Evolutionary conservation across 306 rosid species (phyloP).

Genomic region (Corylus americana): DNA sequence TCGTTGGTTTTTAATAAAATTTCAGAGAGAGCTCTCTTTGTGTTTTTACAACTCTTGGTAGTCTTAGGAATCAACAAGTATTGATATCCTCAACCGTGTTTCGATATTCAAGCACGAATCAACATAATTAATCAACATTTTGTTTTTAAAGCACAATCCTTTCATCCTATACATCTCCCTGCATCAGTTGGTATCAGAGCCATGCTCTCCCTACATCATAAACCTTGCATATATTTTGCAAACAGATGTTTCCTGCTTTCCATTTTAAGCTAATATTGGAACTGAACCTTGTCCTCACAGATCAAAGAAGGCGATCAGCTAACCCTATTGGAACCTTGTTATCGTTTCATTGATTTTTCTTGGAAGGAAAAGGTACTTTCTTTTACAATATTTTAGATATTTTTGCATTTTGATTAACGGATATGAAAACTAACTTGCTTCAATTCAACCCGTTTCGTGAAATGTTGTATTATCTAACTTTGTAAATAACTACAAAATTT

Average conservation of each 20-base stretch:
- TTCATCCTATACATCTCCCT: too few species aligned
- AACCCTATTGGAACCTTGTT: conserved; percentile 67
- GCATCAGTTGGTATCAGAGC: too few species aligned
- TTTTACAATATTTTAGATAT: background rate
- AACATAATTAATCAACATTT: too few species aligned
- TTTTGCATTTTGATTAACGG: conserved; percentile 7
- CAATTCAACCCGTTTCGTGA: background rate
- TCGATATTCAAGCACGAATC: too few species aligned
- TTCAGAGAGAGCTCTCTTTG: too few species aligned
- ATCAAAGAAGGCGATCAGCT: conserved; percentile 94
- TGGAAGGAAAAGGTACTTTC: conserved; percentile 79
- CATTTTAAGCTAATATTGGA: conserved; percentile 25
- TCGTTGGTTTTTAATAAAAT: too few species aligned
- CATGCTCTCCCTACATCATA: too few species aligned
- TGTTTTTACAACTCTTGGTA: too few species aligned
- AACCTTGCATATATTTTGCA: background rate
- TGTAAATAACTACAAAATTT: background rate
- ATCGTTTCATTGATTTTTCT: conserved; percentile 46
- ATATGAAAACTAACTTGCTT: background rate
- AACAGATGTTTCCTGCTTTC: background rate
- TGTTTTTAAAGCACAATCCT: too few species aligned
- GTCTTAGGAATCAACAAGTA: too few species aligned
- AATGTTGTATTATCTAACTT: conserved; percentile 9
- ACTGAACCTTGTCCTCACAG: conserved; percentile 43
- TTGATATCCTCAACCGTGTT: too few species aligned